Evolutionary conservation across 2,329 filamentous ascomycete genomes (phyloP).

Genomic region (Fragosphaeria purpurea): DNA sequence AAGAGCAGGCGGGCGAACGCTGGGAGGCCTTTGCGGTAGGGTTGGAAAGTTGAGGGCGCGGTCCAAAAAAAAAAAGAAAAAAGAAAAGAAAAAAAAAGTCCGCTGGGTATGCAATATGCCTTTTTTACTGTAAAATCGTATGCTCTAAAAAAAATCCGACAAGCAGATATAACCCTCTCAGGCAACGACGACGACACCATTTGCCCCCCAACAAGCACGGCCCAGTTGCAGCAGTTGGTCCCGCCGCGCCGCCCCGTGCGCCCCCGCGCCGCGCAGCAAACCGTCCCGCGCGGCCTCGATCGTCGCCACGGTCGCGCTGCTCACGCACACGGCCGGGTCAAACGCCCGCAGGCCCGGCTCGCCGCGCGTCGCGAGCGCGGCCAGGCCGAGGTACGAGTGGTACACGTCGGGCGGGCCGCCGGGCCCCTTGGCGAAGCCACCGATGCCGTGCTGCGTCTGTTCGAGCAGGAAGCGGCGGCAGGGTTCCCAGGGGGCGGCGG

Average conservation of each 20-base stretch:
- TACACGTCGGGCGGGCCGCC: conserved; percentile 67
- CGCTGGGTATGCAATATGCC: not conserved
- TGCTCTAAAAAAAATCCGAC: not conserved
- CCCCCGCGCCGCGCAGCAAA: conserved; percentile 16
- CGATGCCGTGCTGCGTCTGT: conserved; percentile 77
- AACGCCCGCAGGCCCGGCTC: conserved; percentile 60
- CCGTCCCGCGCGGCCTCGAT: conserved; percentile 37
- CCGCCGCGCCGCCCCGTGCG: not conserved
- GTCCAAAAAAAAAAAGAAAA: too few relatives aligned
- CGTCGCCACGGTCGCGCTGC: conserved; percentile 43
- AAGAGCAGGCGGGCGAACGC: conserved; percentile 6
- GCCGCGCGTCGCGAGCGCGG: conserved; percentile 63
- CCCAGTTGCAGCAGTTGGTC: conserved; percentile 1
- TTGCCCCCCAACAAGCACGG: too few relatives aligned
- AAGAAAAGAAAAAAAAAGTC: not conserved
- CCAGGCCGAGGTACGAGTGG: conserved; percentile 81
- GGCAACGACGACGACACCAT: too few relatives aligned
- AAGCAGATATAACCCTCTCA: too few relatives aligned
- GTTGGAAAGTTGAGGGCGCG: too few relatives aligned
- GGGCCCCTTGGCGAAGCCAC: conserved; percentile 67
- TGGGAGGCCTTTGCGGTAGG: conserved; percentile 8
- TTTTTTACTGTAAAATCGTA: too few relatives aligned
- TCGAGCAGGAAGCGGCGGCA: conserved; percentile 72
- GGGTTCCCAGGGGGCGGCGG: conserved; percentile 42
- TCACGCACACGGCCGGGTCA: conserved; percentile 69